These are phyloP conservation scores for Taphrina communis DNA, from an alignment of 1,139 yeast species.

Conservation along the genomic window DNA sequence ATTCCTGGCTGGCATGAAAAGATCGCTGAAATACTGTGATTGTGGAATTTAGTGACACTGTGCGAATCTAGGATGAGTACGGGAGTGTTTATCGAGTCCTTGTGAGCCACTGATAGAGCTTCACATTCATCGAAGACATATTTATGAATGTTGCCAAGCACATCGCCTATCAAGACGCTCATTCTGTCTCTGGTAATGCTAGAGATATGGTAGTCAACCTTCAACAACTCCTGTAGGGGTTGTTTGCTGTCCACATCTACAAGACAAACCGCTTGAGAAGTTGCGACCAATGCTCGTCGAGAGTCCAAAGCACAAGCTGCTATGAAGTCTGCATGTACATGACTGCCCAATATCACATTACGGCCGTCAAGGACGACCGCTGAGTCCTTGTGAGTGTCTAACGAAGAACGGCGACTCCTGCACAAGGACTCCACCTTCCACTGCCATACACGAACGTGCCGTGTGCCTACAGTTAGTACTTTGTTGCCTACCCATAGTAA, in stretches of 20 bases:
- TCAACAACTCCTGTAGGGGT: slow-evolving; percentile 5
- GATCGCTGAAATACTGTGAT: neutral
- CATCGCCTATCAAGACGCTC: slow-evolving; percentile 3
- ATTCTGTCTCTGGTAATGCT: neutral
- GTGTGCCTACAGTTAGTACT: slow-evolving; percentile 26
- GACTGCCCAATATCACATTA: slow-evolving; percentile 25
- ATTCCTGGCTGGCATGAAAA: neutral
- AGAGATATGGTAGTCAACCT: slow-evolving; percentile 6
- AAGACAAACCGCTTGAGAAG: slow-evolving; percentile 12
- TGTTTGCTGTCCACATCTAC: slow-evolving; percentile 12
- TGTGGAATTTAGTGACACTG: neutral
- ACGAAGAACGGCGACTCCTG: slow-evolving; percentile 17
- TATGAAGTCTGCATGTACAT: slow-evolving; percentile 20
- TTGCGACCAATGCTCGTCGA: slow-evolving; percentile 8
- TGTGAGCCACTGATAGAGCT: neutral
- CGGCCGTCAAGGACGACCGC: slow-evolving; percentile 30
- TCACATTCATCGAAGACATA: slow-evolving; percentile 9
- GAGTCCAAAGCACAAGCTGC: slow-evolving; percentile 8
- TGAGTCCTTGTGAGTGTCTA: slow-evolving; percentile 13
- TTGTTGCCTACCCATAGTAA: slow-evolving; percentile 20
- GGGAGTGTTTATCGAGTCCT: neutral
- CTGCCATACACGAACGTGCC: slow-evolving; percentile 35
- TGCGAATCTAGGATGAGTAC: neutral
- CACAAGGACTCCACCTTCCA: slow-evolving; percentile 9
- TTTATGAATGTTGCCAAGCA: slow-evolving; percentile 1